Percentiles rank a stretch among this genome's conserved stretches.
Conservation (phyloP, 352 stramenopile species). For the Blastocystis sp. region DNA sequence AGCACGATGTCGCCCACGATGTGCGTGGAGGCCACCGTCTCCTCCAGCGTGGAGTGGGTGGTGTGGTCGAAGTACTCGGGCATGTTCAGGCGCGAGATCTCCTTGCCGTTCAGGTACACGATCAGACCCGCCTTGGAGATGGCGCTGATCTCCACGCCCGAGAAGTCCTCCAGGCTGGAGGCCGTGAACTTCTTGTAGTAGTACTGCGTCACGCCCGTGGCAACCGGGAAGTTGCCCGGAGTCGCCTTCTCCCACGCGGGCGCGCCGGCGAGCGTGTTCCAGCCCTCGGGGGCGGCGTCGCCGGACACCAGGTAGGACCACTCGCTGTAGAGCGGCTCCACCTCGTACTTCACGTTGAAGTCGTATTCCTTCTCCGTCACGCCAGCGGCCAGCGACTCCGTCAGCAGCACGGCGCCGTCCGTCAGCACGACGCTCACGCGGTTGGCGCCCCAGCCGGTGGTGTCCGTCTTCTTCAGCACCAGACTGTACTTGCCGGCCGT, state of each 20-base stretch:
- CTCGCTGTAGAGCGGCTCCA: background rate
- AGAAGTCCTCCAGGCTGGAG: background rate
- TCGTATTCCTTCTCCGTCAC: constrained; percentile 20
- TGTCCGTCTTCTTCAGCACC: background rate
- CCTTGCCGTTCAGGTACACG: background rate
- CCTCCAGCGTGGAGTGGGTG: background rate
- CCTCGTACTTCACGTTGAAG: constrained; percentile 23
- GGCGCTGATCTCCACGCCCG: background rate
- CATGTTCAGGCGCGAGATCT: background rate
- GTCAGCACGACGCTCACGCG: background rate
- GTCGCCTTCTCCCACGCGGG: background rate
- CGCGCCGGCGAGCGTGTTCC: background rate
- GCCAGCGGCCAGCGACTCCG: background rate
- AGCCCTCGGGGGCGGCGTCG: background rate
- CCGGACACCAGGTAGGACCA: constrained; percentile 44
- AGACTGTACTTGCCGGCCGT: background rate
- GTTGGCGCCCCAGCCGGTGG: constrained; percentile 12
- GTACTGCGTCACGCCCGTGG: background rate
- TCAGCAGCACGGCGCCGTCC: background rate
- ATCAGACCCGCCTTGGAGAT: background rate
- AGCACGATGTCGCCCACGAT: background rate
- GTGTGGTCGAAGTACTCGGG: background rate
- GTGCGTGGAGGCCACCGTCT: background rate
- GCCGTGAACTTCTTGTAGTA: background rate
- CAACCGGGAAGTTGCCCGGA: background rate